Percentiles rank a stretch among this genome's conserved stretches.
phyloP scores from a whole-genome alignment of 495 filamentous ascomycete genomes.

The Aspergillus kassunensis region DNA sequence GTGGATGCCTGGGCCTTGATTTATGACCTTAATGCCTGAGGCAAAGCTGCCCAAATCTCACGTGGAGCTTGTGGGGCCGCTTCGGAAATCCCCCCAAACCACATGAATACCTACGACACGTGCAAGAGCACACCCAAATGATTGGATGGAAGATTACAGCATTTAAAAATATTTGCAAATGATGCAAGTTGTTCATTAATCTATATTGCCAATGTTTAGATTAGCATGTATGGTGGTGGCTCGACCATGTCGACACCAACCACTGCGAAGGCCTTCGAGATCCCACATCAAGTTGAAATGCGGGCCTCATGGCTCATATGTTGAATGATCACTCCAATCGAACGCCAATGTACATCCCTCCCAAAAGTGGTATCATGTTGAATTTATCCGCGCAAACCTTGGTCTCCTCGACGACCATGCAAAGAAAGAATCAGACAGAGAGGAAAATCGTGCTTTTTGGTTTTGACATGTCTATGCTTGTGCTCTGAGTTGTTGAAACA shows the following conservation, averaged over 20 bases:
- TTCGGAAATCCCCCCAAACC: neutral
- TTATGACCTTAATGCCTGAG: conserved; percentile 3
- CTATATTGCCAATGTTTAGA: conserved; percentile 47
- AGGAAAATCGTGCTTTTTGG: conserved; percentile 28
- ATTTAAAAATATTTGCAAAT: conserved; percentile 3
- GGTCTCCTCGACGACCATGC: conserved; percentile 38
- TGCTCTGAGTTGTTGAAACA: conserved; percentile 61
- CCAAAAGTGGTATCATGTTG: conserved; percentile 55
- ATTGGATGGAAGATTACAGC: too few species aligned
- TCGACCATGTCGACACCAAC: conserved; percentile 3
- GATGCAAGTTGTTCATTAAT: conserved; percentile 29
- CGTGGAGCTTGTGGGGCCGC: neutral
- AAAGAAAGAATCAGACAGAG: conserved; percentile 34
- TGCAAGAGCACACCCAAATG: neutral
- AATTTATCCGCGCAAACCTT: conserved; percentile 49
- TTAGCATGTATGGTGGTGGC: conserved; percentile 28
- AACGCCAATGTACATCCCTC: conserved; percentile 44
- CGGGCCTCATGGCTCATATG: conserved; percentile 21
- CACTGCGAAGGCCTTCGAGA: conserved; percentile 8
- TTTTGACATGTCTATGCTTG: conserved; percentile 44
- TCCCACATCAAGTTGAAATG: conserved; percentile 12
- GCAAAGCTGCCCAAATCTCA: too few species aligned
- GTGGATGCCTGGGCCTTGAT: conserved; percentile 7
- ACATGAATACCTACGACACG: neutral
- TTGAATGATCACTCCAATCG: conserved; percentile 44